Conservation (phyloP, 75 land plant genomes). For the Azolla pinnata region DNA sequence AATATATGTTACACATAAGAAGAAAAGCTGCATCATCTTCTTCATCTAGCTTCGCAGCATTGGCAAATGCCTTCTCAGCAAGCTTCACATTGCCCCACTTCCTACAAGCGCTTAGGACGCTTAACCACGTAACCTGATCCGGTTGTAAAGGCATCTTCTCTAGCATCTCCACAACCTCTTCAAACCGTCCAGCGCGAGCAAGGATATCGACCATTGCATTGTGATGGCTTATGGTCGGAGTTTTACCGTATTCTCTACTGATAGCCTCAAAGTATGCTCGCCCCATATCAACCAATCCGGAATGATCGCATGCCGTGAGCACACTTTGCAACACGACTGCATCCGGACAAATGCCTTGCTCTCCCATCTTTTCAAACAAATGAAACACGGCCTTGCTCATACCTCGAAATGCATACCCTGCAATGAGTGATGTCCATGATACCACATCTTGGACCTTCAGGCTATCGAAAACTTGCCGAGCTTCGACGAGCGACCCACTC, state of each 20-base stretch:
- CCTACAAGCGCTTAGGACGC: constrained; percentile 34
- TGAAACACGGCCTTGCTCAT: not conserved
- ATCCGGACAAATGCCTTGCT: not conserved
- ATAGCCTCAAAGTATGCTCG: constrained; percentile 34
- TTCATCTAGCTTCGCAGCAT: constrained; percentile 31
- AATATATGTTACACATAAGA: constrained; percentile 32
- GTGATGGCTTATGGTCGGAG: constrained; percentile 37
- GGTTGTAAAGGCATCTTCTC: constrained; percentile 32
- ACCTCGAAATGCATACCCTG: constrained; percentile 36
- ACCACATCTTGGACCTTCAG: constrained; percentile 11
- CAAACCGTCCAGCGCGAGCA: constrained; percentile 38
- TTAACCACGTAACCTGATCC: constrained; percentile 38
- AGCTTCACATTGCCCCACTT: constrained; percentile 22
- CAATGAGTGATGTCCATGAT: constrained; percentile 21
- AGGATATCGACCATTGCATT: constrained; percentile 53
- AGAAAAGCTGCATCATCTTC: constrained; percentile 44
- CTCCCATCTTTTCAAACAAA: not conserved
- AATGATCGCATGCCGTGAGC: constrained; percentile 51
- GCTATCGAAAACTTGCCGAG: constrained; percentile 8
- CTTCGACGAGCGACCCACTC: constrained; percentile 7
- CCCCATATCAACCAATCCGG: constrained; percentile 36
- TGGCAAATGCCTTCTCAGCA: constrained; percentile 44
- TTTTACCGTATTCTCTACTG: constrained; percentile 21
- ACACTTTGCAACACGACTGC: constrained; percentile 41
- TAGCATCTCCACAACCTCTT: constrained; percentile 39